Evolutionary conservation across 164 flowering plant genomes (phyloP).

Genomic region (Vitis amurensis): DNA sequence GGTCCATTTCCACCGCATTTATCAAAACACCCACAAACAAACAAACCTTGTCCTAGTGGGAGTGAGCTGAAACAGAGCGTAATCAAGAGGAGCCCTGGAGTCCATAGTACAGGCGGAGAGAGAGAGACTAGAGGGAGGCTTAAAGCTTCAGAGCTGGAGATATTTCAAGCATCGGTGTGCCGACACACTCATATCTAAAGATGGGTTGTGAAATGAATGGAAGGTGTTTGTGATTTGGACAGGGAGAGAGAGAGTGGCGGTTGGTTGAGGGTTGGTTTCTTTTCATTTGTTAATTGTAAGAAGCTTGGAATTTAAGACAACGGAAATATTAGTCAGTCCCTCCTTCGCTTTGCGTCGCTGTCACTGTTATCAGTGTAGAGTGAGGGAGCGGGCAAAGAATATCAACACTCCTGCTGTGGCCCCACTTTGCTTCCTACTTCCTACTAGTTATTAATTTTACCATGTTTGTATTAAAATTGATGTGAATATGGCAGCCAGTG

Average conservation of each 20-base stretch:
- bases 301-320: conserved; percentile 9
- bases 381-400: conserved; percentile 28
- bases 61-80: conserved; percentile 82
- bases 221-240: conserved; percentile 4
- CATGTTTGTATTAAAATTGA: too few species aligned
- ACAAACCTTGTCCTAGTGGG: conserved; percentile 88
- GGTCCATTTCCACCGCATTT: too few species aligned
- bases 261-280: conserved; percentile 9
- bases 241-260: not conserved
- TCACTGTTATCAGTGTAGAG: conserved; percentile 14
- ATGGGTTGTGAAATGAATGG: not conserved
- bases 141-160: conserved; percentile 15
- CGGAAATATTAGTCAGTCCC: not conserved
- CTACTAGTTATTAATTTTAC: too few species aligned
- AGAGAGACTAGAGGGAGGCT: conserved; percentile 18
- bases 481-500: too few species aligned
- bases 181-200: conserved; percentile 13
- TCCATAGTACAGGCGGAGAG: conserved; percentile 25
- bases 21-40: not conserved
- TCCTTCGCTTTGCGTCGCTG: conserved; percentile 1
- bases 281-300: not conserved
- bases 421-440: not conserved
- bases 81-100: conserved; percentile 32
- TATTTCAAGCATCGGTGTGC: conserved; percentile 14
- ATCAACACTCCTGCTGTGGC: not conserved